Base-by-base conservation (phyloP, 306 rosid genomes). In the Nissolia schottii region DNA sequence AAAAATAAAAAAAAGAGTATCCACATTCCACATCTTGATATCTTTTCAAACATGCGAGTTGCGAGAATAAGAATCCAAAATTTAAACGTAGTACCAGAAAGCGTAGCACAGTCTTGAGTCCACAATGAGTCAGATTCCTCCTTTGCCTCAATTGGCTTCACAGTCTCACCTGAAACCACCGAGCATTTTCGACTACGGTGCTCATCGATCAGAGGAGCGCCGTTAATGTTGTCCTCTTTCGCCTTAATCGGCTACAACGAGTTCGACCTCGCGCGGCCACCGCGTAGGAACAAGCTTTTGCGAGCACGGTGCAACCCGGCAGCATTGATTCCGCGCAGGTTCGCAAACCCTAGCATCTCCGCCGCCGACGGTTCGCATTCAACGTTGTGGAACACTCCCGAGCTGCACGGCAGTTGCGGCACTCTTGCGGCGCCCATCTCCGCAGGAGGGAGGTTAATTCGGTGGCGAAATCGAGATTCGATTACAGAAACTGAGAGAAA, bases 81-180 rank as follows among this genome's bases (percentile, higher is more conserved):
- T 49, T 18, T 15, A 64, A 65, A 25, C 23, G 2, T 19, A 24
- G 49, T 87, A 92, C 96, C 94, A 41, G 86, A 73, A 78, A 81
- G 13, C 38, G 79, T 75, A 43, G 59, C 40, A 54, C 35, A 2
- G 8, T 75, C 64, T 63, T 48, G 74, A 10, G 11, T 15, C 40
- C 70, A 71, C 24, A 77, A 71, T 29, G 79, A 28, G 58, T 50
- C 51, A 49, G 80, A 79, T 15, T 77, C 73, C 15, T 49, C 80
- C 74, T 15, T 69, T 13, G 88, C 87, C 79, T 76, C 62, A 69
- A 80, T 76, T 43, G 87, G 85, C 55, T 58, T 37, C n/a, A n/a
- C 51, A n/a, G n/a, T 45, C 22, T 45, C 51, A 45, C 19, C 19
- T 19, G 51, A 45, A 54, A 67, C 53, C 56, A 60, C 50, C 10